phyloP scores from a whole-genome alignment of 495 filamentous ascomycete genomes.

The Penicillium soppii region DNA sequence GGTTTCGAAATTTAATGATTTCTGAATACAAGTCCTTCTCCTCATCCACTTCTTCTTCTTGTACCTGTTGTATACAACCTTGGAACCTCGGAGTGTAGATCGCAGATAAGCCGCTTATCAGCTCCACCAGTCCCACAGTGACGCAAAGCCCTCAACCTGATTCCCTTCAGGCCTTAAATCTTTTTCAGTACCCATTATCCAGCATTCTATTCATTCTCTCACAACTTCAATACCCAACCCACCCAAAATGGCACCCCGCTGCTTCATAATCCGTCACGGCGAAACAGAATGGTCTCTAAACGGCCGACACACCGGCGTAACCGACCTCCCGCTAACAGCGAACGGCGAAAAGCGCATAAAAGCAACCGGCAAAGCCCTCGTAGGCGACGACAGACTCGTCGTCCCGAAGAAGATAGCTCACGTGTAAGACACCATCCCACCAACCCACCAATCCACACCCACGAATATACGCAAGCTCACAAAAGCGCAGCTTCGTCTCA shows the following conservation, averaged over 20 bases:
- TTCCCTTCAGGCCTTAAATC: not conserved
- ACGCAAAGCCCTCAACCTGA: no score
- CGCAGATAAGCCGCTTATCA: no score
- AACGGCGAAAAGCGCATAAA: slow-evolving; percentile 83
- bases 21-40: no score
- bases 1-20: no score
- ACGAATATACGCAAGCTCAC: not conserved
- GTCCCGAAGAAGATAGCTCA: slow-evolving; percentile 78
- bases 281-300: slow-evolving; percentile 98
- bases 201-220: not conserved
- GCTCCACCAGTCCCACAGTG: no score
- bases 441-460: no score
- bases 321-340: slow-evolving; percentile 81
- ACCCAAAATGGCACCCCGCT: slow-evolving; percentile 64
- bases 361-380: slow-evolving; percentile 77
- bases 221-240: not conserved
- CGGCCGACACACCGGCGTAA: slow-evolving; percentile 83
- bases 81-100: no score
- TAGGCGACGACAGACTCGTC: slow-evolving; percentile 83
- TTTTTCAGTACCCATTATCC: not conserved
- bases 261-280: slow-evolving; percentile 91
- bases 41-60: not conserved
- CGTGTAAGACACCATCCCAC: slow-evolving; percentile 45
- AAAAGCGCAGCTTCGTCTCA: slow-evolving; percentile 68
- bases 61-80: no score